Evolutionary conservation across 495 filamentous ascomycete species (phyloP).

Genomic region (Aspergillus ostianus): DNA sequence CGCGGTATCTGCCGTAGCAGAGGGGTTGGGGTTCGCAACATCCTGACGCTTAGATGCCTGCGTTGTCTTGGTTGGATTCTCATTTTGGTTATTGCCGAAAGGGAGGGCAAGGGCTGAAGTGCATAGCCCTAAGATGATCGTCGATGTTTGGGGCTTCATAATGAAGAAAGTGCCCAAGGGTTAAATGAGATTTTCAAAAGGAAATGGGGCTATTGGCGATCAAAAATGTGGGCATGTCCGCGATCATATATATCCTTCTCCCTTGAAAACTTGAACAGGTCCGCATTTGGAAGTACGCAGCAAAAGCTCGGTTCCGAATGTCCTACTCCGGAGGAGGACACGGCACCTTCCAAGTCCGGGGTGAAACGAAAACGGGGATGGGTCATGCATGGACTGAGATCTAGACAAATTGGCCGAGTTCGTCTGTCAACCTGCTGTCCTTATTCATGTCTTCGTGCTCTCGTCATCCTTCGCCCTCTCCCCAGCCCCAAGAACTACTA

Average conservation of each 20-base stretch:
- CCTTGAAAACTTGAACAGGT: background rate
- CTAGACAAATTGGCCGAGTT: background rate
- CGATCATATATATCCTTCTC: background rate
- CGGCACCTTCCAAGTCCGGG: background rate
- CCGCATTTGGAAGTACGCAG: background rate
- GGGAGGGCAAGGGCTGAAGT: slow-evolving; percentile 1
- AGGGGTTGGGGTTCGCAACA: background rate
- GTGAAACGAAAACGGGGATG: background rate
- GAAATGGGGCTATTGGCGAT: background rate
- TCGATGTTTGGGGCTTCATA: slow-evolving; percentile 6
- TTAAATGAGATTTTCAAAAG: background rate
- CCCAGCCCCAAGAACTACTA: too few species aligned
- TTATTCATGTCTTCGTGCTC: background rate
- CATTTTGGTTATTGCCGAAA: background rate
- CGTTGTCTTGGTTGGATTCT: background rate
- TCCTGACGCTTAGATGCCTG: background rate
- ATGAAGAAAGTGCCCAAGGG: background rate
- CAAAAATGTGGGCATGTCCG: background rate
- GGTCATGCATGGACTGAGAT: background rate
- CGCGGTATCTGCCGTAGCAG: background rate
- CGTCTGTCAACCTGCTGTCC: background rate
- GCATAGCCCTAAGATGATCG: slow-evolving; percentile 1
- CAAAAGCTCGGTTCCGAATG: background rate
- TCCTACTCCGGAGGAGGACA: background rate
- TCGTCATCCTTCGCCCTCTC: too few species aligned